Conservation (phyloP, 371 early-diverging fungal genomes). For the Mucor sp. region DNA sequence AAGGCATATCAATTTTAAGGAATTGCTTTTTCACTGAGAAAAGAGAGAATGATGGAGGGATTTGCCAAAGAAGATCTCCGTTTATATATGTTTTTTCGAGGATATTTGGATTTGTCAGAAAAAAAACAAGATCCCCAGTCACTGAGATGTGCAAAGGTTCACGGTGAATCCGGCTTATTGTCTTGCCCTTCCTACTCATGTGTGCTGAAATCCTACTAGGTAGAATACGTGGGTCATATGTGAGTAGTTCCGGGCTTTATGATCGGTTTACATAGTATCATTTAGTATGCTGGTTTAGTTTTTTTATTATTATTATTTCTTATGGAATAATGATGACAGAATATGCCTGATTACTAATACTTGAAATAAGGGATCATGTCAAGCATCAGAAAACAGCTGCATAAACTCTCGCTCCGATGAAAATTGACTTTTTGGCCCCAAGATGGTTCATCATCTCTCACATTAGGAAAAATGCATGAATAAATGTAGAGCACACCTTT, state of each 20-base stretch:
- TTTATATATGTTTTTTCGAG: slow-evolving; percentile 1
- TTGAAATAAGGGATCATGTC: not conserved
- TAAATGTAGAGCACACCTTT: too few species aligned
- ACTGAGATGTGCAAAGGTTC: not conserved
- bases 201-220: not conserved
- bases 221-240: not conserved
- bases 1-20: slow-evolving; percentile 22
- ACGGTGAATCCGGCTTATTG: slow-evolving; percentile 6
- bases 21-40: not conserved
- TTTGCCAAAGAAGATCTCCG: not conserved
- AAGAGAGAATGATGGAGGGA: slow-evolving; percentile 1
- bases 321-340: not conserved
- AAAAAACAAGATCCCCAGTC: slow-evolving; percentile 10
- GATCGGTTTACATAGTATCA: not conserved
- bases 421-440: too few species aligned
- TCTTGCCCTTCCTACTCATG: not conserved
- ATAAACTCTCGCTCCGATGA: too few species aligned
- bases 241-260: not conserved
- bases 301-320: not conserved
- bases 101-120: slow-evolving; percentile 7
- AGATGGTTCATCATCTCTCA: too few species aligned
- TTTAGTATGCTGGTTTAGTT: not conserved
- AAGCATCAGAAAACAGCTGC: too few species aligned
- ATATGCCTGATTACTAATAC: not conserved
- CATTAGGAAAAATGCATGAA: too few species aligned